phyloP scores from a whole-genome alignment of 106 monocot genomes.

The Vanilla planifolia region DNA sequence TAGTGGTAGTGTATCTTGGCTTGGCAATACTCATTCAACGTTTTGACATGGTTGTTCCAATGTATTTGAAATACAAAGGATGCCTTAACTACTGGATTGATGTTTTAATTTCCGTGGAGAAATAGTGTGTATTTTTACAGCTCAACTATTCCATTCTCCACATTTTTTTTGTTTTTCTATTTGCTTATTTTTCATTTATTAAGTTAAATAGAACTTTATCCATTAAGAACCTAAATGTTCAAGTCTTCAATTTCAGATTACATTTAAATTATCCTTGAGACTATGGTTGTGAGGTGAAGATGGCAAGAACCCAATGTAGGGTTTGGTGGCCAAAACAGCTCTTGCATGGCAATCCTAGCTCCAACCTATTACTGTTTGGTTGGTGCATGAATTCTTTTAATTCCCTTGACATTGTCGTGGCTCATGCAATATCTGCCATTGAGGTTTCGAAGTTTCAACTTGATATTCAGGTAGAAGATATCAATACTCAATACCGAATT shows the following conservation, averaged over 20 bases:
- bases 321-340: conserved; percentile 79
- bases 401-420: conserved; percentile 58
- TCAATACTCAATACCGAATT: background rate
- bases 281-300: conserved; percentile 2
- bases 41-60: no score
- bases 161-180: no score
- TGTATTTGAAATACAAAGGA: no score
- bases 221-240: no score
- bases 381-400: conserved; percentile 43
- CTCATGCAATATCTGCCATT: conserved; percentile 18
- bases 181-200: no score
- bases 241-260: background rate
- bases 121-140: no score
- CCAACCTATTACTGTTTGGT: conserved; percentile 49
- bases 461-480: conserved; percentile 20
- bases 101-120: no score
- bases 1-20: no score
- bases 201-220: no score
- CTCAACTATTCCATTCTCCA: no score
- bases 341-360: conserved; percentile 7
- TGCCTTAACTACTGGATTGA: no score
- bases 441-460: background rate
- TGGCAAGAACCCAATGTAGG: conserved; percentile 42
- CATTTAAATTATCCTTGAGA: background rate
- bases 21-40: no score